phyloP scores from a whole-genome alignment of 345 rosid genomes.

The Garcia nutans region DNA sequence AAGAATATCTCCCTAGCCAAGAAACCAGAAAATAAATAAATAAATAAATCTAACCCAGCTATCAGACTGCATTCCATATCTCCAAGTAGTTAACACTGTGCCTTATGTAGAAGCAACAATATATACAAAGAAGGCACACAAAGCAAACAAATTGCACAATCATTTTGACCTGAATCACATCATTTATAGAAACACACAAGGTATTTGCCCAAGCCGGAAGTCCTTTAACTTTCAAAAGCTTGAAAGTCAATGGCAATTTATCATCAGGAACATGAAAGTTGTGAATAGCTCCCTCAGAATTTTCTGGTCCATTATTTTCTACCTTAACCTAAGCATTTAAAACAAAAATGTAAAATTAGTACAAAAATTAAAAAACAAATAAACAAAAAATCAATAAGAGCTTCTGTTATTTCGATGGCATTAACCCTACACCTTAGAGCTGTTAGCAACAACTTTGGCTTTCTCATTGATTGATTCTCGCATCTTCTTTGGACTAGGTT shows the following conservation, averaged over 20 bases:
- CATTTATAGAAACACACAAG: conserved; percentile 72
- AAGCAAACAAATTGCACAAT: not conserved
- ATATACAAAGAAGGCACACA: not conserved
- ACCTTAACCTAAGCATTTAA: conserved; percentile 34
- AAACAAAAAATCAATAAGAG: not conserved
- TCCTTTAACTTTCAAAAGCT: conserved; percentile 67
- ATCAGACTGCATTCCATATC: conserved; percentile 2
- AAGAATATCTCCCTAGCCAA: conserved; percentile 68
- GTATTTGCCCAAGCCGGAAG: conserved; percentile 92
- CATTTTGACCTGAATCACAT: conserved; percentile 68
- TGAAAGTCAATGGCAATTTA: conserved; percentile 50
- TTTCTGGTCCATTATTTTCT: conserved; percentile 5
- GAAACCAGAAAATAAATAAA: conserved; percentile 1
- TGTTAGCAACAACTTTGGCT: not conserved
- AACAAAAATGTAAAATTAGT: not conserved
- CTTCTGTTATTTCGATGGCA: not conserved
- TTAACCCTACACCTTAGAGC: conserved; percentile 21
- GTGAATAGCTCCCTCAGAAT: conserved; percentile 50
- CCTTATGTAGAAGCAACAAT: not conserved
- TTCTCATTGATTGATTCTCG: conserved; percentile 30
- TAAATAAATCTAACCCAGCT: not conserved
- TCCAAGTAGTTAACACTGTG: not conserved
- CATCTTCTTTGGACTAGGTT: conserved; percentile 44
- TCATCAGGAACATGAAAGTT: conserved; percentile 45
- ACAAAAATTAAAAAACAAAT: not conserved